These are phyloP conservation scores for Capsella bursapastoris DNA, from an alignment of 345 rosid genomes.

Conservation along the genomic window DNA sequence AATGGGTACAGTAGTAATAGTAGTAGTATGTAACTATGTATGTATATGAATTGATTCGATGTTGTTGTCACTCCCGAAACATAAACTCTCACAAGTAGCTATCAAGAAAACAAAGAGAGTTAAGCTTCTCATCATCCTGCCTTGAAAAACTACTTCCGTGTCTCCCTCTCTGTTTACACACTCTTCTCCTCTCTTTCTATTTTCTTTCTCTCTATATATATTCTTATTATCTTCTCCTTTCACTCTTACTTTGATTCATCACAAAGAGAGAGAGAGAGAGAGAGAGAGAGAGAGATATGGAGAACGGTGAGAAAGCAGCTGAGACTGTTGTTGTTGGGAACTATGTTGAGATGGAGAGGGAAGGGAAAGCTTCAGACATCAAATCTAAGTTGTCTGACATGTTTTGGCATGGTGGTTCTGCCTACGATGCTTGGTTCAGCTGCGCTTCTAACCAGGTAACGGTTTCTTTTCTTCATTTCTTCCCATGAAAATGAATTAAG, in stretches of 20 bases:
- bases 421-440: slow-evolving; percentile 98
- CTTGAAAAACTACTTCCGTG: slow-evolving; percentile 48
- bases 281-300: slow-evolving; percentile 47
- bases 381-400: slow-evolving; percentile 70
- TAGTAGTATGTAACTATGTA: not conserved
- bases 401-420: slow-evolving; percentile 98
- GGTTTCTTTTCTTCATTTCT: not conserved
- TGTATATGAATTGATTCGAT: slow-evolving; percentile 7
- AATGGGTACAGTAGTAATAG: not conserved
- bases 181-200: slow-evolving; percentile 34
- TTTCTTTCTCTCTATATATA: slow-evolving; percentile 42
- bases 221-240: slow-evolving; percentile 5
- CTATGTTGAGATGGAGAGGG: slow-evolving; percentile 93
- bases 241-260: not conserved
- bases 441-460: slow-evolving; percentile 93
- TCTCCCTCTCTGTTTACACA: slow-evolving; percentile 49
- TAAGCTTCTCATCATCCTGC: slow-evolving; percentile 42
- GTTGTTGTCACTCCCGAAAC: slow-evolving; percentile 37
- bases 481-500: not conserved
- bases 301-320: slow-evolving; percentile 69
- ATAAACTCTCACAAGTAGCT: slow-evolving; percentile 49
- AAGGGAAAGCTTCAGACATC: slow-evolving; percentile 62
- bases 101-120: slow-evolving; percentile 24
- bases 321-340: slow-evolving; percentile 88
- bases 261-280: slow-evolving; percentile 23